Conservation (phyloP, 495 filamentous ascomycete species). For the Aspergillus panamensis region DNA sequence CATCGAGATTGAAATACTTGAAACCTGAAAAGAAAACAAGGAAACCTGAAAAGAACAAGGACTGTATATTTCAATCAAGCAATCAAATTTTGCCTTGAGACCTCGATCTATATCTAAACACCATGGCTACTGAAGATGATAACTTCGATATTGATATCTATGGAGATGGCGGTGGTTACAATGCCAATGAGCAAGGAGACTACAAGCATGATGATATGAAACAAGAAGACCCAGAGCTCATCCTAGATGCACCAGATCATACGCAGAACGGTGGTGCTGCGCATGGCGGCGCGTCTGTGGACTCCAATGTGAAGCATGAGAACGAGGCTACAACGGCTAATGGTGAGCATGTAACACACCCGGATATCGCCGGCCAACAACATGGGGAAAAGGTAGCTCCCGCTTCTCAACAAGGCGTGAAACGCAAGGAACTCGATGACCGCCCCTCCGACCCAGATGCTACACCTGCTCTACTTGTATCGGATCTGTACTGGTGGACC, state of each 20-base stretch:
- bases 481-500: slow-evolving; percentile 93
- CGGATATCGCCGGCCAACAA: slow-evolving; percentile 20
- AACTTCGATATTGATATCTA: slow-evolving; percentile 99
- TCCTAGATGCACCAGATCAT: slow-evolving; percentile 36
- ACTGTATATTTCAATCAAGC: slow-evolving; percentile 38
- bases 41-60: slow-evolving; percentile 22
- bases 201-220: slow-evolving; percentile 51
- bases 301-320: slow-evolving; percentile 17
- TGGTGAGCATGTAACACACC: slow-evolving; percentile 24
- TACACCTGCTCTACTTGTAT: slow-evolving; percentile 76
- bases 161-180: slow-evolving; percentile 65
- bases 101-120: slow-evolving; percentile 34
- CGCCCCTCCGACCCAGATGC: slow-evolving; percentile 76
- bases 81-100: slow-evolving; percentile 31
- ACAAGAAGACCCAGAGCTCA: slow-evolving; percentile 45
- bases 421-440: slow-evolving; percentile 74
- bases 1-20: slow-evolving; percentile 26
- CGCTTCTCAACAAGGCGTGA: slow-evolving; percentile 60
- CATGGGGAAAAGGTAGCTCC: slow-evolving; percentile 20
- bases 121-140: slow-evolving; percentile 77
- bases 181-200: slow-evolving; percentile 46
- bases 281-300: slow-evolving; percentile 19
- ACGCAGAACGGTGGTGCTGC: slow-evolving; percentile 21
- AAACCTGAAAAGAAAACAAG: slow-evolving; percentile 28
- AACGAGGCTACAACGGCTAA: slow-evolving; percentile 25